Base-by-base conservation (phyloP, 2,329 filamentous ascomycete species). In the Colletotrichum tanaceti region DNA sequence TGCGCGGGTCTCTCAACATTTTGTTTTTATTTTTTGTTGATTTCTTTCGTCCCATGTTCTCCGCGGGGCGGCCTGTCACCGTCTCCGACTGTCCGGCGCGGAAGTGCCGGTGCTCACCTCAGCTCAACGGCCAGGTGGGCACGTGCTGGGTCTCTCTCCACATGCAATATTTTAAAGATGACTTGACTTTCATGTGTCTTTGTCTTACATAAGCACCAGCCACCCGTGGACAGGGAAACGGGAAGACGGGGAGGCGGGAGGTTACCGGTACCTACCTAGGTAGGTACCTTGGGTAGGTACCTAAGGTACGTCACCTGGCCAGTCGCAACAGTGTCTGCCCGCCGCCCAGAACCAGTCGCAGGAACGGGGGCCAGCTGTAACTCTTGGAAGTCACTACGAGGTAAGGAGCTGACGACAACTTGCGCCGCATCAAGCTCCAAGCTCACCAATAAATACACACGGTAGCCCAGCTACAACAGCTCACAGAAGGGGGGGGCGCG, bases 331-430 rank as follows among this genome's bases (percentile, higher is more conserved):
- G 10, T 39, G 53, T 22, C 41, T 16, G 9, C 35, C 14, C 41
- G 43, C 46, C 43, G 20, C 55, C n/a, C 20, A 68, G 47, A 6
- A 13, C 41, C 41, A 38, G 55, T 6, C 43, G 20, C 57, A 39
- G 43, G 20, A 35, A 35, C 9, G 9, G 28, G 28, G 28, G 28
- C 49, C 57, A 59, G 20, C 43, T 59, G 10, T 38, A 13, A n/a
- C 7, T 32, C 28, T 32, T 32, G 28, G 9, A 32, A 24, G 14
- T 16, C 47, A 16, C n/a, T n/a, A 22, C 47, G n/a, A n/a, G n/a
- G n/a, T n/a, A 1, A 9, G 24, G 41, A 38, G 65, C 61, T 68
- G 65, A 65, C 65, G 65, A 68, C 61, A 67, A 55, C 65, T 55
- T 49, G 43, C 61, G 61, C 65, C 65, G 49, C 54, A 54, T 35